These are phyloP conservation scores for Coccomyxa sp. DNA, from an alignment of 139 green algal genomes.

Conservation along the genomic window DNA sequence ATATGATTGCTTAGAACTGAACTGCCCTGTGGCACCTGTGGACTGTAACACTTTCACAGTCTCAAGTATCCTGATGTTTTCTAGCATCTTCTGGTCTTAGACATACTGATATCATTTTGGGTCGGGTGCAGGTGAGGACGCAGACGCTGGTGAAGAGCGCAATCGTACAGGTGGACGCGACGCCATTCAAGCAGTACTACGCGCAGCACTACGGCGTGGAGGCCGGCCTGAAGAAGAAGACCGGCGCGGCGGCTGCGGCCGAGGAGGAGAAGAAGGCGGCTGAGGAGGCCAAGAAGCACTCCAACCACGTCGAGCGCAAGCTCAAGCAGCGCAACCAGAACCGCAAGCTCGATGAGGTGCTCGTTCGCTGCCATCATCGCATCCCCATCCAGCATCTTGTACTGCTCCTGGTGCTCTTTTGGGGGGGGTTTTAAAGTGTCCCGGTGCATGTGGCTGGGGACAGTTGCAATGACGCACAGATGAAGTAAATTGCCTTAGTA, in stretches of 20 bases:
- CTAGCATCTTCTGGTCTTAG: no score
- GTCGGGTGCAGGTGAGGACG: conserved; percentile 70
- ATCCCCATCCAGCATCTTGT: not conserved
- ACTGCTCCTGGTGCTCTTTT: not conserved
- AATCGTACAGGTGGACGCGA: conserved; percentile 90
- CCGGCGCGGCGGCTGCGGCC: conserved; percentile 21
- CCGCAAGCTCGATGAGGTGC: conserved; percentile 25
- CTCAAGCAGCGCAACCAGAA: conserved; percentile 65
- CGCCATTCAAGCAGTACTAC: conserved; percentile 95
- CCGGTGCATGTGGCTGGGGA: not conserved
- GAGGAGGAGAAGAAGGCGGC: not conserved
- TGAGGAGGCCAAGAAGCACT: conserved; percentile 52
- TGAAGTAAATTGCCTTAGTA: no score
- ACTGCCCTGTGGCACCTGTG: no score
- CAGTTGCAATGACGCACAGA: no score
- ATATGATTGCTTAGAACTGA: no score
- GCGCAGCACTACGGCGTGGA: conserved; percentile 89
- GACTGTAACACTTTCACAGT: no score
- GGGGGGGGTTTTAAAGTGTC: not conserved
- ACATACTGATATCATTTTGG: no score
- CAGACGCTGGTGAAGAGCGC: conserved; percentile 98
- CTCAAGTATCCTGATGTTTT: no score
- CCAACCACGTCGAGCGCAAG: conserved; percentile 85
- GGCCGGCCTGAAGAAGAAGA: conserved; percentile 70
- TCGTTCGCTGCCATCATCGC: not conserved